Base-by-base conservation (phyloP, 805 yeast genomes). In the Spathaspora hagerdaliae region DNA sequence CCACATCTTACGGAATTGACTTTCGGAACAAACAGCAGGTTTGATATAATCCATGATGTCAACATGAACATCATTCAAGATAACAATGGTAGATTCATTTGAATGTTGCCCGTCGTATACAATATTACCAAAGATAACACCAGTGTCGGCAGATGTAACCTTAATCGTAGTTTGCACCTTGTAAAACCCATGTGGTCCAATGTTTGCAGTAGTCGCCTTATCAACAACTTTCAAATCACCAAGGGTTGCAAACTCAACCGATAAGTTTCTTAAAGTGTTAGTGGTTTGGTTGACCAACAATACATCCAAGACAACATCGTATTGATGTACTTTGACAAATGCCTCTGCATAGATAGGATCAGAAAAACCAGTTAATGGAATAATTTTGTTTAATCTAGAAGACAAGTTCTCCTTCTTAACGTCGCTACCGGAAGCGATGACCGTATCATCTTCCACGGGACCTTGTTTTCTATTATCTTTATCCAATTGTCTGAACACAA, bases 331-430 rank as follows among this genome's bases (percentile, higher is more conserved):
- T 54, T 87, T 87, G 54, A 94, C 88, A 59, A 86, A 88, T 0
- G 97, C 99, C 70, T 94, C 99, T 6, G 97, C 98, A 63, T 94
- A 94, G 31, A 94, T 95, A 15, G 98, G 96, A 64, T 94, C 99
- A 0, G 97, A 87, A 67, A 90, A 94, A 13, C 99, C 99, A n/a
- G 99, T 92, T 54, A 94, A 78, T 63, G 88, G 98, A 41, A 89
- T 83, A 57, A 95, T 87, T 65, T 88, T 90, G 65, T 82, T 85
- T 59, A 94, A 77, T 67, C 88, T 85, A 1, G 97, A 89, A 6
- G 87, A 73, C 50, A 83, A 69, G 40, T 81, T 79, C 56, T 78
- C 86, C 50, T 73, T 73, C 52, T 75, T 78, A 6, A 75, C 64
- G 29, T 74, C 69, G 27, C 74, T 69, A 7, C 75, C 68, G 6